Evolutionary conservation across 805 yeast species (phyloP).

Genomic region (Lachancea fermentati): DNA sequence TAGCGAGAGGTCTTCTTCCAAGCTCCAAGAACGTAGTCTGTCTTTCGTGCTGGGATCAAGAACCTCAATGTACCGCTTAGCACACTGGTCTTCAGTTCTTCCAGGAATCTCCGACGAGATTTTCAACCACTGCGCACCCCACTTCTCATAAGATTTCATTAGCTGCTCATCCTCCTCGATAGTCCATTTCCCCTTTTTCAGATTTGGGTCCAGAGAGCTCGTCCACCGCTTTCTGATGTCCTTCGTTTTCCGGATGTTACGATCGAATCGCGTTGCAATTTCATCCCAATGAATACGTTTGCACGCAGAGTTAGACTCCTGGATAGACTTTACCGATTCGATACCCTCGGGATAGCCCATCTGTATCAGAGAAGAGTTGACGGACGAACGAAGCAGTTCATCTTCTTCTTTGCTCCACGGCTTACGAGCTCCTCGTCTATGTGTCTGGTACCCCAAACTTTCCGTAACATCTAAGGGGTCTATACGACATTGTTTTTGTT

Average conservation of each 20-base stretch:
- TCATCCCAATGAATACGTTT: conserved; percentile 55
- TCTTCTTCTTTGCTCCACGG: conserved; percentile 82
- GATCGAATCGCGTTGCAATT: conserved; percentile 42
- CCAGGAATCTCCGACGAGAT: conserved; percentile 73
- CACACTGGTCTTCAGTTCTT: conserved; percentile 92
- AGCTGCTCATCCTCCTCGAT: conserved; percentile 66
- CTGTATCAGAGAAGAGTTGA: conserved; percentile 34
- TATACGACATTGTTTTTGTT: conserved; percentile 12
- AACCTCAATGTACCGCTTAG: conserved; percentile 84
- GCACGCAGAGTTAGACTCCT: conserved; percentile 27
- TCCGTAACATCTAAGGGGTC: conserved; percentile 52
- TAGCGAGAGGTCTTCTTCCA: conserved; percentile 67
- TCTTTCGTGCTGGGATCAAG: conserved; percentile 75
- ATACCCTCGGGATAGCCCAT: conserved; percentile 35
- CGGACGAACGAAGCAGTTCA: conserved; percentile 39
- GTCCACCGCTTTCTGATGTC: conserved; percentile 88
- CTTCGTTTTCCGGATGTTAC: conserved; percentile 57
- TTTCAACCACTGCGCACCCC: conserved; percentile 83
- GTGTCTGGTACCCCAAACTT: conserved; percentile 69
- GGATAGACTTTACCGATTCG: conserved; percentile 22
- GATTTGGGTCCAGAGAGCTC: conserved; percentile 74
- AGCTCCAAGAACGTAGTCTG: conserved; percentile 72
- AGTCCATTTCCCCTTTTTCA: conserved; percentile 86
- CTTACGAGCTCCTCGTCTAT: conserved; percentile 53
- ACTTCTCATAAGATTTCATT: conserved; percentile 53